A percentile compares a stretch with the other conserved stretches of the same genome.
Evolutionary conservation across 192 early-diverging fungal species (phyloP).

Genomic region (Backusella circina): DNA sequence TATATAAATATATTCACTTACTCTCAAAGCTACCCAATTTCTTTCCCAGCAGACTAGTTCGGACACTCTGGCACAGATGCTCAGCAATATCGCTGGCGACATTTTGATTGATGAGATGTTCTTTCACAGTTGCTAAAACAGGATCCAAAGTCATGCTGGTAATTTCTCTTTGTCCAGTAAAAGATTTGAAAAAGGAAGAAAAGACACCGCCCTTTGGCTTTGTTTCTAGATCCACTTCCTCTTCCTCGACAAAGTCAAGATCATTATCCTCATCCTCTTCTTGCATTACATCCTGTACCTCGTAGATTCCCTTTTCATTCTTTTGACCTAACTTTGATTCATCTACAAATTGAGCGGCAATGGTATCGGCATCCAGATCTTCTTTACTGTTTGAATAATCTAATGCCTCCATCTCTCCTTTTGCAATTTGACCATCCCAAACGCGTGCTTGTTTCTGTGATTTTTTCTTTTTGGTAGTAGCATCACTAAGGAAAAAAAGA

Average conservation of each 20-base stretch:
- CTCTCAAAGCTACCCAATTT: conserved; percentile 75
- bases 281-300: conserved; percentile 68
- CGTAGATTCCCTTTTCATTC: conserved; percentile 69
- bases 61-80: conserved; percentile 80
- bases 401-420: conserved; percentile 48
- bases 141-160: conserved; percentile 69
- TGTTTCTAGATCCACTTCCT: conserved; percentile 31
- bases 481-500: not conserved
- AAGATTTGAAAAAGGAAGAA: conserved; percentile 66
- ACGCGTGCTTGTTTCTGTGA: conserved; percentile 59
- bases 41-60: conserved; percentile 65
- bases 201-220: conserved; percentile 41
- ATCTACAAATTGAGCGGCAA: conserved; percentile 43
- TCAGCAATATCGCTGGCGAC: conserved; percentile 87
- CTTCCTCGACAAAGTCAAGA: conserved; percentile 52
- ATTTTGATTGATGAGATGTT: conserved; percentile 90
- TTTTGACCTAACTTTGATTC: conserved; percentile 56
- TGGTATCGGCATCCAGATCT: conserved; percentile 9
- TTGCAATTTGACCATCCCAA: conserved; percentile 73
- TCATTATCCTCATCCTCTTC: conserved; percentile 45
- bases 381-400: conserved; percentile 38
- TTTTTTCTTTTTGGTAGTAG: conserved; percentile 44
- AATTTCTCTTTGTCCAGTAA: conserved; percentile 71
- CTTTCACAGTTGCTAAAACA: conserved; percentile 85
- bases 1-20: conserved; percentile 22